Conservation (phyloP, 2,329 filamentous ascomycete species). For the Rhynchosporium secalis region DNA sequence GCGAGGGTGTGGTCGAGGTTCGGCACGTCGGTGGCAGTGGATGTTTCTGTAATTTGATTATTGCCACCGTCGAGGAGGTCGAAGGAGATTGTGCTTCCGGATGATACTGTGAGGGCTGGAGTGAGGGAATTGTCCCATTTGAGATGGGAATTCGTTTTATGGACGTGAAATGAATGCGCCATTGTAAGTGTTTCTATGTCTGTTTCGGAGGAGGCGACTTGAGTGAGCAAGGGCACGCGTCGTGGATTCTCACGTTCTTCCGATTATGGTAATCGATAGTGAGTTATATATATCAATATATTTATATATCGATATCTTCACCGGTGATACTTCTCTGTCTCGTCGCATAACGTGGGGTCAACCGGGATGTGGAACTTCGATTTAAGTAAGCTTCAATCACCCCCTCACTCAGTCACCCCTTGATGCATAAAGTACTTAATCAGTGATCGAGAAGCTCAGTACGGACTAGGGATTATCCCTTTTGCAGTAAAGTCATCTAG, state of each 20-base stretch:
- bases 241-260: background rate
- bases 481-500: no score
- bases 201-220: no score
- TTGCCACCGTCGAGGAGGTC: conserved; percentile 52
- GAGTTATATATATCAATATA: no score
- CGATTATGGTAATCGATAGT: background rate
- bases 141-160: conserved; percentile 41
- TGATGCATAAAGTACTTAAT: background rate
- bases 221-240: background rate
- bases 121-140: conserved; percentile 50
- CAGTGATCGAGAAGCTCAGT: background rate
- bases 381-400: background rate
- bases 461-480: no score
- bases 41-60: conserved; percentile 49
- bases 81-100: conserved; percentile 50
- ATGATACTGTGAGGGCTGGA: conserved; percentile 49
- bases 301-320: no score
- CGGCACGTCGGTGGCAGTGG: conserved; percentile 43
- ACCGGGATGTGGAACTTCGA: no score
- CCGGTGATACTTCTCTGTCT: background rate
- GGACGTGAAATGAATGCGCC: conserved; percentile 27
- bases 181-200: conserved; percentile 12
- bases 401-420: background rate
- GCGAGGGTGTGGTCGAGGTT: conserved; percentile 45
- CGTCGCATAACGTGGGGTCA: conserved; percentile 1